Conservation (phyloP, 2,329 filamentous ascomycete species). For the Aspergillus candidus region DNA sequence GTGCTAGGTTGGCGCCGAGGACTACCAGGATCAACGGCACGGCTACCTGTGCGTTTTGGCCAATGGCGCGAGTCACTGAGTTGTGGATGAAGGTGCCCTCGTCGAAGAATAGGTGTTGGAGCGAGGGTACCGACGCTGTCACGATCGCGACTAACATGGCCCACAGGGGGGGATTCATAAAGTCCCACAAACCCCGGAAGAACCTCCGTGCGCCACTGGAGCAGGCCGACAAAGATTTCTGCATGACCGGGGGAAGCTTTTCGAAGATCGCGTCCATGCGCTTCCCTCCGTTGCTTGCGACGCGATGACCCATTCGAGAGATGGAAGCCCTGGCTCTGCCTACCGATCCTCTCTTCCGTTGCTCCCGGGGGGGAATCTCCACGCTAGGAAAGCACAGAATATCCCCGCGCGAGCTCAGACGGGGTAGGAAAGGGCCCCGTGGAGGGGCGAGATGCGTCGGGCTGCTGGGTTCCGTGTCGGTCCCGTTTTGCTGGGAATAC, state of each 20-base stretch:
- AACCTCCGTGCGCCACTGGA: conserved; percentile 46
- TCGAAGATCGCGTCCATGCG: conserved; percentile 36
- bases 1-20: conserved; percentile 85
- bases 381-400: conserved; percentile 54
- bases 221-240: conserved; percentile 44
- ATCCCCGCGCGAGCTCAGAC: conserved; percentile 44
- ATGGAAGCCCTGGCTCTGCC: conserved; percentile 23
- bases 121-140: conserved; percentile 75
- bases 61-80: conserved; percentile 81
- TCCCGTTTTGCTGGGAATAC: conserved; percentile 18
- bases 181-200: conserved; percentile 69
- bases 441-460: conserved; percentile 26
- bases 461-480: conserved; percentile 15
- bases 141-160: conserved; percentile 90
- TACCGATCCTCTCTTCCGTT: conserved; percentile 23
- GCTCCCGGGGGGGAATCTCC: conserved; percentile 23
- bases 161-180: conserved; percentile 98
- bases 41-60: conserved; percentile 80
- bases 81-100: conserved; percentile 87
- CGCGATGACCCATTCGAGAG: conserved; percentile 13
- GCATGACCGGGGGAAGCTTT: conserved; percentile 48
- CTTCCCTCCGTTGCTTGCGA: conserved; percentile 16
- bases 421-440: conserved; percentile 29
- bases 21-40: conserved; percentile 95
- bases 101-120: conserved; percentile 82